Evolutionary conservation across 495 filamentous ascomycete species (phyloP).

Genomic region (Hypoxylon trugodes): DNA sequence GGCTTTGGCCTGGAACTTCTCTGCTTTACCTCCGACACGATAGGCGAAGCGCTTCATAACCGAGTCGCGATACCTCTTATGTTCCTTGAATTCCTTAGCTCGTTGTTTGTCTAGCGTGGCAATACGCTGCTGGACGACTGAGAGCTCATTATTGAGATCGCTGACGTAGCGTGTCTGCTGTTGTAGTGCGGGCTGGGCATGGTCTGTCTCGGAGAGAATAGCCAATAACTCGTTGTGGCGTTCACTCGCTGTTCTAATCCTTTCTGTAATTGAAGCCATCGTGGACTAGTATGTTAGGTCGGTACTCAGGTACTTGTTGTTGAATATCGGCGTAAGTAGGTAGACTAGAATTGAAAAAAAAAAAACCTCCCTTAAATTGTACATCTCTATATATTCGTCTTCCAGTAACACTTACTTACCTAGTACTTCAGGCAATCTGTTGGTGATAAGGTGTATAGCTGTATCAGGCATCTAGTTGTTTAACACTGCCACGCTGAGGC

Average conservation of each 20-base stretch:
- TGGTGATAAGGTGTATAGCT: too few species aligned
- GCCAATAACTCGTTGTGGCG: constrained; percentile 47
- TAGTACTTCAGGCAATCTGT: neutral
- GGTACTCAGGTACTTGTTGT: too few species aligned
- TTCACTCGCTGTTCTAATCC: constrained; percentile 38
- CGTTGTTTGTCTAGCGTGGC: constrained; percentile 40
- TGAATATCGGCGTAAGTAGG: too few species aligned
- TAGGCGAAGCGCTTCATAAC: constrained; percentile 55
- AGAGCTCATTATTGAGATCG: constrained; percentile 48
- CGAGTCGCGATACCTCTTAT: constrained; percentile 58
- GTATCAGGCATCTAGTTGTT: too few species aligned
- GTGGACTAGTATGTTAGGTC: neutral
- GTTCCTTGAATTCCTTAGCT: constrained; percentile 55
- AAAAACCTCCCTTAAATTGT: too few species aligned
- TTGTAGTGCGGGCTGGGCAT: constrained; percentile 49
- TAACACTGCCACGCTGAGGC: constrained; percentile 24
- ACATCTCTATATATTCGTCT: too few species aligned
- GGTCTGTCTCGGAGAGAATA: constrained; percentile 52
- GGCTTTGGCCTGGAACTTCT: constrained; percentile 51
- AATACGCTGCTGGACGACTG: constrained; percentile 28
- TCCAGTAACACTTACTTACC: too few species aligned
- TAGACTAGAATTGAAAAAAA: too few species aligned
- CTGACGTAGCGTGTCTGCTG: constrained; percentile 50
- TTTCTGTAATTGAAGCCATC: constrained; percentile 32
- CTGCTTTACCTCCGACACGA: constrained; percentile 52